Base-by-base conservation (phyloP, 768 basidiomycete species). In the Lentinula lateritia region DNA sequence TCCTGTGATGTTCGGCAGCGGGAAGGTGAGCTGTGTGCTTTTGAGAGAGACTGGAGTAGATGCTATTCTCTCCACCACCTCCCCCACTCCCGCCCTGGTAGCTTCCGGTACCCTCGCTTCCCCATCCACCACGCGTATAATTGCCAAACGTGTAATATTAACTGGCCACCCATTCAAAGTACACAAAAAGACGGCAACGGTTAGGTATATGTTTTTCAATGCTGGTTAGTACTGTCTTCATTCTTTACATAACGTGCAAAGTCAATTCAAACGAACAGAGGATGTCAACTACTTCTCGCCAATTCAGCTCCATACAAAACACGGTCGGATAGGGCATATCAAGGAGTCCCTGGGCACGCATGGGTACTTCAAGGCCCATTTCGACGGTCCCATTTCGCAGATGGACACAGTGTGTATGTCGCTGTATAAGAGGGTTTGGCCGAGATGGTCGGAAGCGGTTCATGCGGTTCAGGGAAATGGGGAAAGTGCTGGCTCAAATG, bases 201-300 rank as follows among this genome's bases (percentile, higher is more conserved):
- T 99, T 67, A 88, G 96, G 60, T 98, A 98, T 78, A 92, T 99
- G 93, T 98, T 98, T 78, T 98, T 99, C 83, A 89, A 95, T 73
- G 67, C 87, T 43, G 89, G 90, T 90, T 65, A 35, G 80, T 63
- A 64, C 46, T 61, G 64, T 66, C 62, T 34, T 34, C 20, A 39
- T 28, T 52, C 7, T 18, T n/a, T 28, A 41, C 38, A 38, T 8
- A n/a, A 4, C n/a, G 5, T 16, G n/a, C 34, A 3, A 20, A 12
- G 36, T 5, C 3, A 10, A 42, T 60, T 16, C 69, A 85, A 93
- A 93, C 50, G 96, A 28, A 28, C 28, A 28, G 28, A 28, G 28
- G 28, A 98, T 71, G 83, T 98, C 53, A 79, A 84, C 45, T 98
- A 95, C 74, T 98, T 91, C 81, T 90, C 93, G 72, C 94, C 95